phyloP scores from a whole-genome alignment of 768 basidiomycete genomes.

The Termitomyces sp. region DNA sequence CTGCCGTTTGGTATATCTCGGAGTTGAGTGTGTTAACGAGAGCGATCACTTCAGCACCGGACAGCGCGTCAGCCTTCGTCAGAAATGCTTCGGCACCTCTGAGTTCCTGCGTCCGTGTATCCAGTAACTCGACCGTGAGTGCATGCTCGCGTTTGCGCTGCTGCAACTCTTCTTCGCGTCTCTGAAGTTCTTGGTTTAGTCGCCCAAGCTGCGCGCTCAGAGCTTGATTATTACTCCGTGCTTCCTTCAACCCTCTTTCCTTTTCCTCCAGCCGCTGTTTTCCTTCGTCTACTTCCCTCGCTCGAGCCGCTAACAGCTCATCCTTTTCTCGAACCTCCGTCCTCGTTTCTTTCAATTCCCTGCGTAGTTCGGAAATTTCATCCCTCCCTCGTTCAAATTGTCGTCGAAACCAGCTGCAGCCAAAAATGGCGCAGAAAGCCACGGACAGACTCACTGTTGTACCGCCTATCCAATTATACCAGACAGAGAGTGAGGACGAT shows the following conservation, averaged over 20 bases:
- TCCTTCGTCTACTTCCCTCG: constrained; percentile 12
- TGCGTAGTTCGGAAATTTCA: constrained; percentile 13
- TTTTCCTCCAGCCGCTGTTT: constrained; percentile 11
- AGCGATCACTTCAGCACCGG: constrained; percentile 36
- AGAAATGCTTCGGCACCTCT: constrained; percentile 40
- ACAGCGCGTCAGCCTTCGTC: constrained; percentile 33
- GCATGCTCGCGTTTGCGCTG: constrained; percentile 8
- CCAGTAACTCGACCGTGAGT: constrained; percentile 12
- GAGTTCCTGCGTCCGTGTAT: constrained; percentile 26
- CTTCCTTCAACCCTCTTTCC: constrained; percentile 7
- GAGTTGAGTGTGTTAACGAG: constrained; percentile 42
- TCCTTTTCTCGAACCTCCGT: constrained; percentile 12
- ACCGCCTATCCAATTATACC: constrained; percentile 15
- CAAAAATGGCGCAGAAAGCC: constrained; percentile 14
- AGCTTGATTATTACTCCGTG: not conserved
- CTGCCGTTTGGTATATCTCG: constrained; percentile 42
- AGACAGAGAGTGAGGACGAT: constrained; percentile 10
- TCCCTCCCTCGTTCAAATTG: not conserved
- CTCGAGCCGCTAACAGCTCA: constrained; percentile 11
- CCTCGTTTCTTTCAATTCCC: constrained; percentile 10
- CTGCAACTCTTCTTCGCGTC: constrained; percentile 4
- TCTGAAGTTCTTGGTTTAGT: constrained; percentile 7
- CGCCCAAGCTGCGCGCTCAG: constrained; percentile 7
- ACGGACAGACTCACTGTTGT: constrained; percentile 24
- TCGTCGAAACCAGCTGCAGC: not conserved